phyloP scores from a whole-genome alignment of 192 early-diverging fungal genomes.

The Backusella parvicylindrica region DNA sequence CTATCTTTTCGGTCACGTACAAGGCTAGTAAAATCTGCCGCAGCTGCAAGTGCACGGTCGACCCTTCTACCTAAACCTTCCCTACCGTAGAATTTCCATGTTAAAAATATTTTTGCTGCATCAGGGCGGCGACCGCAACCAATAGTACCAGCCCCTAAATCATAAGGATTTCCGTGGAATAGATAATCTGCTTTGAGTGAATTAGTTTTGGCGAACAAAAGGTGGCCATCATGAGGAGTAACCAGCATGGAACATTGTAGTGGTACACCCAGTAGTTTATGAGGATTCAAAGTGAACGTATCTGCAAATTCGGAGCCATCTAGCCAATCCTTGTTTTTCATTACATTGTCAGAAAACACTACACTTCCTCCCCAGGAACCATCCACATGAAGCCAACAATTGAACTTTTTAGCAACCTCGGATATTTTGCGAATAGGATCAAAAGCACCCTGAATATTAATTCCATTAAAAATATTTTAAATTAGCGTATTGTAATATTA shows the following conservation, averaged over 20 bases:
- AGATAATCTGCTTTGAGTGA: constrained; percentile 64
- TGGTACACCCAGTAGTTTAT: constrained; percentile 79
- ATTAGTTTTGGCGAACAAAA: constrained; percentile 57
- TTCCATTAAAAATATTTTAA: neutral
- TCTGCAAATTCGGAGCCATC: constrained; percentile 55
- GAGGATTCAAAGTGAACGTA: constrained; percentile 74
- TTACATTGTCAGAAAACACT: constrained; percentile 52
- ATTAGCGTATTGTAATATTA: neutral
- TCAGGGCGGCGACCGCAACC: constrained; percentile 81
- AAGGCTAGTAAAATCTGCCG: constrained; percentile 40
- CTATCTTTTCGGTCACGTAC: constrained; percentile 20
- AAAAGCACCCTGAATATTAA: constrained; percentile 56
- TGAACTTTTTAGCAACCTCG: constrained; percentile 52
- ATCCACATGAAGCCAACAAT: constrained; percentile 76
- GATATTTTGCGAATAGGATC: constrained; percentile 65
- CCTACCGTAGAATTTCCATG: constrained; percentile 73
- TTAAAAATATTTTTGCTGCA: constrained; percentile 74
- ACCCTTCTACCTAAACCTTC: constrained; percentile 56
- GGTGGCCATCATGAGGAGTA: constrained; percentile 37
- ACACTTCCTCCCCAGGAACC: constrained; percentile 76
- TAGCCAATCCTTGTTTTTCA: constrained; percentile 33
- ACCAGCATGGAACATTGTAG: constrained; percentile 76
- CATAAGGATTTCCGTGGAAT: constrained; percentile 62
- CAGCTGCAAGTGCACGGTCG: constrained; percentile 52
- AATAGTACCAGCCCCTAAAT: constrained; percentile 73